A percentile compares a stretch with the other conserved stretches of the same genome.
Conservation (phyloP, 192 early-diverging fungal genomes). For the Mortierella claussenii region DNA sequence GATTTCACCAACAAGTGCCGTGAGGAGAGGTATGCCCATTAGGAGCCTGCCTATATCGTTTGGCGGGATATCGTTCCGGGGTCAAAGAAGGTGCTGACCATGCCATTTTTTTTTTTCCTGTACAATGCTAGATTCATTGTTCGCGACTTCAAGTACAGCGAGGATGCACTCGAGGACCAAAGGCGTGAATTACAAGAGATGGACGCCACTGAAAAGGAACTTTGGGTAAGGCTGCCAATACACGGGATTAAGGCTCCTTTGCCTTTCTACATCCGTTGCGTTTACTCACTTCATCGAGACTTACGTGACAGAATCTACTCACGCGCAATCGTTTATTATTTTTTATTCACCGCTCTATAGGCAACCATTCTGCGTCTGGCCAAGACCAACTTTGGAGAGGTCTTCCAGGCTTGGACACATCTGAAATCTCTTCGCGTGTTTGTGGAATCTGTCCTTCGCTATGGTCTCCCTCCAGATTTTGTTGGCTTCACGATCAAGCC, state of each 20-base stretch:
- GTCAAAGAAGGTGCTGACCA: not conserved
- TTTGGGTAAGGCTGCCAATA: conserved; percentile 64
- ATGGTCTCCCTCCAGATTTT: conserved; percentile 97
- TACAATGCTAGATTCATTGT: conserved; percentile 79
- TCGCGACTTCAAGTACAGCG: conserved; percentile 95
- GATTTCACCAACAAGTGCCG: conserved; percentile 93
- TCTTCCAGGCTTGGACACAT: conserved; percentile 93
- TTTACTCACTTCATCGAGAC: not conserved
- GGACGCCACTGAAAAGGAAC: conserved; percentile 69
- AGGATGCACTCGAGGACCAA: conserved; percentile 78
- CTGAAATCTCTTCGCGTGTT: conserved; percentile 94
- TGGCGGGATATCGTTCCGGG: too few species aligned
- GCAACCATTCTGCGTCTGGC: conserved; percentile 83
- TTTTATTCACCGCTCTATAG: conserved; percentile 40
- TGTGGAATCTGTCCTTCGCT: conserved; percentile 97
- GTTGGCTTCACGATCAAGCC: conserved; percentile 61
- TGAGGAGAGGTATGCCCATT: conserved; percentile 84
- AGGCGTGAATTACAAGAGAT: conserved; percentile 79
- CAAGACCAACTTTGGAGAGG: conserved; percentile 95
- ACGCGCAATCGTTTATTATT: not conserved
- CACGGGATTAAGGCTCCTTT: too few species aligned
- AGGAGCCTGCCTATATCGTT: not conserved
- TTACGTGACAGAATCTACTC: too few species aligned
- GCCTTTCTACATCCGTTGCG: not conserved
- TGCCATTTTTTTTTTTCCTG: not conserved